Evolutionary conservation across 129 eudicot genomes (phyloP), one percentile per base, ranked within the genome.

Genomic region (Flaveria robusta): DNA sequence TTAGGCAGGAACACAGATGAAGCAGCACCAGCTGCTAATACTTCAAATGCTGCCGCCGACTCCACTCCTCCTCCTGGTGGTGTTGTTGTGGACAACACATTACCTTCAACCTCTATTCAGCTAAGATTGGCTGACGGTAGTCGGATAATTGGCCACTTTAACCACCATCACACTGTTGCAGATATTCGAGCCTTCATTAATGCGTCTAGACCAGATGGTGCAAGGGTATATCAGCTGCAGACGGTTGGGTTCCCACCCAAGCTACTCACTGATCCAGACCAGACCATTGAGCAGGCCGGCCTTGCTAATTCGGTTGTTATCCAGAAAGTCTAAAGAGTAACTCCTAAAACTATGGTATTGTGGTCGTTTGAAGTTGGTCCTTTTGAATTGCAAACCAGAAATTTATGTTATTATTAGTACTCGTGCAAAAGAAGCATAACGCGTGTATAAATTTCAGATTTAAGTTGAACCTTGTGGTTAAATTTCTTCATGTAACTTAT

Each of bases 281-380:
- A 85, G 91, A 92, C 97, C 27, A 87, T 92, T 26, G 96, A 89
- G 66, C 96, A 92, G 72, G 97, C 96, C 3, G 96, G 93, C 59
- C 85, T 92, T 59, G 91, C 92, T 45, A 92, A 92, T 77, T 89
- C 97, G n/a, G 97, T 92, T 24, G 84, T 92, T 18, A 82, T 87
- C 78, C 96, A 89, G 88, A 89, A 89, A 76, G 2, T 62, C 74
- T 91, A 76, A 77, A 64, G 26, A 51, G 20, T n/a, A 62, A 71
- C 52, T 20, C 68, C 31, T 19, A 73, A 27, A 81, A 68, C 54
- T 69, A 66, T 15, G 46, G 75, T 67, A 20, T 72, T 70, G 4
- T 64, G 39, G 68, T 56, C 45, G 39, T 34, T 34, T 34, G 39
- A 34, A 31, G 37, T 34, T 34, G 39, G 8, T 5, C 74, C 2